These are phyloP conservation scores for Uromyces viciae-fabae DNA, from an alignment of 1,284 basidiomycete species.

Conservation along the genomic window DNA sequence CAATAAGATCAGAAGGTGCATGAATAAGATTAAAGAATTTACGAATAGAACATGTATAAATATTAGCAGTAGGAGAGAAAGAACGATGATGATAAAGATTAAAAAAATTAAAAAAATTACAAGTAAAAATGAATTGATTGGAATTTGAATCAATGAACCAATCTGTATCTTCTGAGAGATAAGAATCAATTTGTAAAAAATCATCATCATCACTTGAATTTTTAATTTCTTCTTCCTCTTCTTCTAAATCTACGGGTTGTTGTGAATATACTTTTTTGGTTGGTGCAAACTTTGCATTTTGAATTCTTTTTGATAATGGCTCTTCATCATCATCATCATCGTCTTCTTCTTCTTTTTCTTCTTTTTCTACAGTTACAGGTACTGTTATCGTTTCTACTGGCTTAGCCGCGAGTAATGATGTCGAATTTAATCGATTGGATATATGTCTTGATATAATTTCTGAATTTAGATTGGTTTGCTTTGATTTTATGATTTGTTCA, in stretches of 20 bases:
- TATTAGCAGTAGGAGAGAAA: neutral
- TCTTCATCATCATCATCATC: slow-evolving; percentile 7
- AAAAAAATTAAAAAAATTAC: neutral
- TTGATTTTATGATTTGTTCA: slow-evolving; percentile 17
- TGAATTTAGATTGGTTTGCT: neutral
- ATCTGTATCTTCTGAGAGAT: neutral
- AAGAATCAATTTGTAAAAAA: neutral
- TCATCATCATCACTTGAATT: neutral
- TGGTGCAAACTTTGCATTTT: neutral
- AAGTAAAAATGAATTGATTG: neutral
- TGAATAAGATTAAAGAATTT: slow-evolving; percentile 17
- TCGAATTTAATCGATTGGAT: neutral
- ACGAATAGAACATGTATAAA: neutral
- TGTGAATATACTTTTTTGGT: neutral
- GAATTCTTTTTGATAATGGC: slow-evolving; percentile 10
- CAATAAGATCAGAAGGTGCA: neutral
- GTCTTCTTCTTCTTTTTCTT: neutral
- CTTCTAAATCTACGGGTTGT: neutral
- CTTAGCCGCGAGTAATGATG: neutral
- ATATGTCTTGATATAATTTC: neutral
- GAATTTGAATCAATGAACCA: slow-evolving; percentile 9
- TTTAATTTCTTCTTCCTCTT: neutral
- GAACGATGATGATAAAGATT: no score
- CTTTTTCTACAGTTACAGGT: no score
- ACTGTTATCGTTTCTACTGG: no score